Base-by-base conservation (phyloP, 1,284 basidiomycete species). In the Bondarzewia mesenterica region DNA sequence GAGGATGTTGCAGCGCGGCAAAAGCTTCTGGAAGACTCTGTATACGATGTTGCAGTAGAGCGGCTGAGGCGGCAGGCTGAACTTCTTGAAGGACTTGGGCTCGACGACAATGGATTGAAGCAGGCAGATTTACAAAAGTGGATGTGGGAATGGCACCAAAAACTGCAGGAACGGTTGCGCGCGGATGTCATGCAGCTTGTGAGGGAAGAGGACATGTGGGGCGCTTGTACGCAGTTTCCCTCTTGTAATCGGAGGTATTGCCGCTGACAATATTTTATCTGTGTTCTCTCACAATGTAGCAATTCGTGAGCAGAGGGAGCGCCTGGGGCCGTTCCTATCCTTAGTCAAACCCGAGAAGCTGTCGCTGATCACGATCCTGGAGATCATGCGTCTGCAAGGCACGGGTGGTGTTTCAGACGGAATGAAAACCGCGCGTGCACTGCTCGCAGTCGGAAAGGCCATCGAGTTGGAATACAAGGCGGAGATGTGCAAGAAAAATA, bases 381-480 rank as follows among this genome's bases (percentile, higher is more conserved):
- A 97, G 63, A 65, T 94, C 46, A 90, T 98, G 87, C 80, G 90
- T 15, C 68, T 93, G 40, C 79, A 86, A 40, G 86, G 88, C 5
- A 75, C 79, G 1, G 87, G 89, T 16, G 89, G 89, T 23, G 76
- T 93, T 7, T 61, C 73, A 0, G 83, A 89, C 47, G 95, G 94
- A 1, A 92, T 96, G 85, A 96, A 96, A 69, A 88, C 91, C 0
- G 80, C 93, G 1, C 77, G 91, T 1, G 90, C 89, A 0, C 72
- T 96, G 48, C 68, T 96, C n/a, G 65, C 75, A 0, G 79, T 98
- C 23, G 95, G 94, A 0, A 82, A 78, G 53, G 89, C 89, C 0
- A 78, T 97, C 37, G 94, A 98, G 69, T 74, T 80, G 47, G 93
- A 96, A 67, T 87, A 93, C 69, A 86, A 92, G 60, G 82, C 88